Evolutionary conservation across 139 green algal genomes (phyloP), one percentile per base, ranked within the genome.

Genomic region (Chlamydomonas eustigma): DNA sequence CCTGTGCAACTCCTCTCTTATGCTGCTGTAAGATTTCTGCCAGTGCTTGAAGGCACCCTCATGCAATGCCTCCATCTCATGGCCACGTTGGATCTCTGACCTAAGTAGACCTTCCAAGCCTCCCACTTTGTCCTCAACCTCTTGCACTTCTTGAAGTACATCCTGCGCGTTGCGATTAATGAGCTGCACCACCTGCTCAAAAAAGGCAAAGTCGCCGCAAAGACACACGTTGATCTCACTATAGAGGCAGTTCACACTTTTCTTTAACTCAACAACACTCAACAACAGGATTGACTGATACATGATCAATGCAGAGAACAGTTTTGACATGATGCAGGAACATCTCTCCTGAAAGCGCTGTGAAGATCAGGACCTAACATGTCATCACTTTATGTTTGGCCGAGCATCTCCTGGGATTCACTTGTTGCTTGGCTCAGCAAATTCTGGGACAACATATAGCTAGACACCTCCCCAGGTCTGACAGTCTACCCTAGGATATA

Each of bases 101-200:
- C 34, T 25, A 22, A 34, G 51, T 2, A 71, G 2, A 1, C 28
- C 28, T 50, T 3, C 24, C 51, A 71, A 6, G 36, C 36, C 64
- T 31, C 6, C 35, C 2, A 75, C 32, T 2, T 22, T 1, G 1
- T 39, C 44, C 36, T 80, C 66, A 65, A 80, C 8, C 3, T 52
- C 31, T 2, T 64, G 24, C 30, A 80, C 25, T 50, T 80, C 65
- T 3, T 63, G 36, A 64, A 63, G 36, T 25, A 71, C 35, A 1
- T 69, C 66, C 4, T 50, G 66, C 28, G 65, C 35, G 39, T 80
- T 80, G 22, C 30, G 36, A 66, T 80, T 80, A n/a, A 80, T 39
- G 37, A 80, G 64, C 1, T 80, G 63, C 33, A 80, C 75, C 75
- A 80, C 65, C 28, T 70, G 58, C 5, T 24, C 24, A 24, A 30